These are phyloP conservation scores for Linaria vulgaris DNA, from an alignment of 257 asterid genomes.

Conservation along the genomic window DNA sequence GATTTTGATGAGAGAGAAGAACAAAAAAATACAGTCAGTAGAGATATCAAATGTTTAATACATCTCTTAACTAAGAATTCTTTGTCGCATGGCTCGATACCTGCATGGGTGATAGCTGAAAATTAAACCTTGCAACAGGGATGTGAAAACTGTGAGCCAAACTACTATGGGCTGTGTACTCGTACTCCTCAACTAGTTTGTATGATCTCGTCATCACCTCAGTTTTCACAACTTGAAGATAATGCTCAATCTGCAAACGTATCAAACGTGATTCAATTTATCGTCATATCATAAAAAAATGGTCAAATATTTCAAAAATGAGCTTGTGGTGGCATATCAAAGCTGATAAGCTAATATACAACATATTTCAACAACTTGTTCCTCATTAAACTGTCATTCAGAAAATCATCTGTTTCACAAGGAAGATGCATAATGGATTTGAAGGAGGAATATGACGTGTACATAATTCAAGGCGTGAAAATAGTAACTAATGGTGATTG, in stretches of 20 bases:
- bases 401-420: not conserved
- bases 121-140: conserved; percentile 88
- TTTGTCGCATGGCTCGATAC: conserved; percentile 34
- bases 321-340: not conserved
- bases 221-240: conserved; percentile 87
- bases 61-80: not conserved
- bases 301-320: conserved; percentile 4
- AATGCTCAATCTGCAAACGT: conserved; percentile 85
- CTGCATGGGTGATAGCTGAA: conserved; percentile 94
- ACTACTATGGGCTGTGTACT: conserved; percentile 96
- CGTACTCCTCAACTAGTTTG: conserved; percentile 84
- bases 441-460: not conserved
- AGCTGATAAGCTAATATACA: not conserved
- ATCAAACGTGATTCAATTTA: conserved; percentile 3
- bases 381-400: not conserved
- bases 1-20: conserved; percentile 21
- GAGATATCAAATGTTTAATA: not conserved
- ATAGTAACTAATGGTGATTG: too few species aligned
- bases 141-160: conserved; percentile 69
- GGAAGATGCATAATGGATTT: not conserved
- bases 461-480: not conserved
- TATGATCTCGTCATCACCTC: conserved; percentile 87
- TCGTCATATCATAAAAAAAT: conserved; percentile 12
- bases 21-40: conserved; percentile 16
- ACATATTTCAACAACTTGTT: too few species aligned